Base-by-base conservation (phyloP, 257 asterid genomes). In the Pogostemon cablin region DNA sequence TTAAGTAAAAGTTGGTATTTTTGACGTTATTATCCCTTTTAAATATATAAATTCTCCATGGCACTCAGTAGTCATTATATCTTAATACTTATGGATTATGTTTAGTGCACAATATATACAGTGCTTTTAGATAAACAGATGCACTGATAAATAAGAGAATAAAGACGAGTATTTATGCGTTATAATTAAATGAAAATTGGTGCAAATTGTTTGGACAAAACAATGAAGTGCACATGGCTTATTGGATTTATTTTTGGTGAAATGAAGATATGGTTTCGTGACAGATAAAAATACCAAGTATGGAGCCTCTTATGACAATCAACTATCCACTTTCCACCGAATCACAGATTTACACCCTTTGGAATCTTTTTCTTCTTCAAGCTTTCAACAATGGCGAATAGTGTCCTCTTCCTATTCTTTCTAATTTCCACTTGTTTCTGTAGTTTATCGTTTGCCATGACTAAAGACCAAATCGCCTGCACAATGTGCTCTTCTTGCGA, bases 401-500 rank as follows among this genome's bases (percentile, higher is more conserved):
- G 47, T 46, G 1, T 60, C 50, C 68, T 82, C 81, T 38, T 62
- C 69, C 15, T 80, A 34, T 3, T 78, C 40, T 60, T 79, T 11
- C 62, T 79, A 32, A 7, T 83, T 5, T 20, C 71, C 72, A 7
- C 78, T n/a, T 63, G 59, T 3, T 5, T 67, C 4, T 50, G 10
- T 17, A 6, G 17, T 9, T 42, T 37, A 38, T 72, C 82, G 47
- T 59, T 7, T 4, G 77, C 91, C 46, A 83, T 67, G 83, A 69
- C 81, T 32, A 88, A 77, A 72, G 86, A 84, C 70, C 90, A 86
- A 67, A 67, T 81, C 0, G 34, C 87, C 78, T 89, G 97, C 86
- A 72, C 86, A 74, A 79, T 83, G 87, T 91, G 96, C 81, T 76
- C 90, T 4, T 66, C 87, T 11, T 87, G 96, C 65, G 90, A 84